Evolutionary conservation across 2,329 filamentous ascomycete genomes (phyloP), one percentile per base, ranked within the genome.

Genomic region (Colletotrichum plurivorum): DNA sequence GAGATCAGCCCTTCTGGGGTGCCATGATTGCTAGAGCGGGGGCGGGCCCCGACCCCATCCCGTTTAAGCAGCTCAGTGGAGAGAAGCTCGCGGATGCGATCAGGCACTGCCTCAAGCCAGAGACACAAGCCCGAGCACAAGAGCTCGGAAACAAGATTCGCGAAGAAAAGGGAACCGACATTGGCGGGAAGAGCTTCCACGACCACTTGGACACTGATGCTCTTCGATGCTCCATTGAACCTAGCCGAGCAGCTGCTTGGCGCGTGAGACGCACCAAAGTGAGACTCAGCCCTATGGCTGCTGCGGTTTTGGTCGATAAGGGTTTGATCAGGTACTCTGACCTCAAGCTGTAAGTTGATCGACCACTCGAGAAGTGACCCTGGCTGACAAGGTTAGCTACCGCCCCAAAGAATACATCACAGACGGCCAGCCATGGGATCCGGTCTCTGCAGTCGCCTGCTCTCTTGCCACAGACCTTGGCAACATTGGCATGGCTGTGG

Each of bases 1-100:
- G 93, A 2, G 93, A 95, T 73, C 93, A 95, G 77, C 91, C 91
- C 0, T 95, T 95, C 75, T 95, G 93, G 93, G 93, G 93, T 8
- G 85, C 90, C 10, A 94, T 95, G 87, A 89, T 94, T 46, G 87
- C 90, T 0, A 86, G 84, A 67, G 92, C 93, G 7, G 91, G 92
- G 10, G 93, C 93, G 6, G 93, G 93, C 0, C 92, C 93, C 0
- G 80, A 84, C 1, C 92, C 93, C 0, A 89, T 94, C 56, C 90
- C 90, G 0, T 89, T 92, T 76, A 92, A 92, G 72, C 83, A 89
- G 36, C 79, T 95, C 45, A 94, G 88, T 0, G 84, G 87, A 0
- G 89, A 91, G 27, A 90, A 88, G 13, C 82, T 95, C 7, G 90
- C 90, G 0, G 85, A 86, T 25, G 89, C 91, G 0, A 91, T 95